Evolutionary conservation across 2,329 filamentous ascomycete genomes (phyloP).

Genomic region (Trichoderma lentiforme): DNA sequence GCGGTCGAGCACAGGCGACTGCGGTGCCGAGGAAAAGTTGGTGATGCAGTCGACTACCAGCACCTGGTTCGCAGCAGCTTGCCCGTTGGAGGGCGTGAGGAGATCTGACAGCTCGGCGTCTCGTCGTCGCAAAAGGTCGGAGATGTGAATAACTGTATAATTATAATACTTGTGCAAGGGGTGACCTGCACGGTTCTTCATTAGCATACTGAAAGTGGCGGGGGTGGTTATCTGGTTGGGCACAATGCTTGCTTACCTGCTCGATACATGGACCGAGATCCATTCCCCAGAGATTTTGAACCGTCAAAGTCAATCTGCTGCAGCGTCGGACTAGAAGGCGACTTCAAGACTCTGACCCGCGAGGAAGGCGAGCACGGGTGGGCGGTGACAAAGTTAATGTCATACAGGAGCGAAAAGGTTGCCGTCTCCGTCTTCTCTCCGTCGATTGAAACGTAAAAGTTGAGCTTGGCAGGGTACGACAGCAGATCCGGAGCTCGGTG

Average conservation of each 20-base stretch:
- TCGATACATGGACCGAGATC: slow-evolving; percentile 45
- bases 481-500: slow-evolving; percentile 34
- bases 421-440: slow-evolving; percentile 41
- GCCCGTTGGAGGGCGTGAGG: slow-evolving; percentile 34
- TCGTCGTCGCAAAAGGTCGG: slow-evolving; percentile 50
- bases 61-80: slow-evolving; percentile 38
- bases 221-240: background rate
- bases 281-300: slow-evolving; percentile 40
- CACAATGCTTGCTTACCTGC: slow-evolving; percentile 39
- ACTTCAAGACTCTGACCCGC: slow-evolving; percentile 56
- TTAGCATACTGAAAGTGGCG: slow-evolving; percentile 1
- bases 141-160: slow-evolving; percentile 58
- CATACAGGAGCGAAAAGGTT: slow-evolving; percentile 49
- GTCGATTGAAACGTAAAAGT: slow-evolving; percentile 36
- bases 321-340: slow-evolving; percentile 57
- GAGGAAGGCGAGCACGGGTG: slow-evolving; percentile 61
- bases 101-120: slow-evolving; percentile 47
- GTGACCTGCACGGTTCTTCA: slow-evolving; percentile 44
- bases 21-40: slow-evolving; percentile 44
- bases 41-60: slow-evolving; percentile 64
- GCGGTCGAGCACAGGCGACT: slow-evolving; percentile 46
- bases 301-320: slow-evolving; percentile 54
- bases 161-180: slow-evolving; percentile 62
- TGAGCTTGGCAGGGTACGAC: slow-evolving; percentile 35
- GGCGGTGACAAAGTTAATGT: slow-evolving; percentile 63